These are phyloP conservation scores for Oryza brachyantha DNA, from an alignment of 176 grass and related monocot species.

Conservation along the genomic window DNA sequence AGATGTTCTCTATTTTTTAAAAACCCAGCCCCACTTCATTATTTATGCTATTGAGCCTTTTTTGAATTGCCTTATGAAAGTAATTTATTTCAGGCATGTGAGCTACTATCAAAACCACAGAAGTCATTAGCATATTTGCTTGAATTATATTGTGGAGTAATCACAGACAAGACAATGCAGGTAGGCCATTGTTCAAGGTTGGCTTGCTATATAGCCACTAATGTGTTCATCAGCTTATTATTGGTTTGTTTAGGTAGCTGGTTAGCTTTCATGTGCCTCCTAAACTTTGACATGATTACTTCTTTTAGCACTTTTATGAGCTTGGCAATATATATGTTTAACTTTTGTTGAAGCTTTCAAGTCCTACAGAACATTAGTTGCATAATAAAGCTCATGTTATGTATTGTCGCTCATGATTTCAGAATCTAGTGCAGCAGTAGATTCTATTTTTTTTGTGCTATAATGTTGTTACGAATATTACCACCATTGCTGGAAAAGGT, in stretches of 20 bases:
- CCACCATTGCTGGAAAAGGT: neutral
- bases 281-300: neutral
- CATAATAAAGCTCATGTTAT: neutral
- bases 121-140: slow-evolving; percentile 98
- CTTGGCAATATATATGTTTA: neutral
- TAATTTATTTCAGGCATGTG: slow-evolving; percentile 68
- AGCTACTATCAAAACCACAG: slow-evolving; percentile 82
- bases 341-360: neutral
- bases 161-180: slow-evolving; percentile 90
- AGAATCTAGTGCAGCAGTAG: neutral
- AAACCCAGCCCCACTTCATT: neutral
- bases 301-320: neutral
- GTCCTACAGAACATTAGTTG: slow-evolving; percentile 2
- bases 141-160: slow-evolving; percentile 78
- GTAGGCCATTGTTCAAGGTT: slow-evolving; percentile 26
- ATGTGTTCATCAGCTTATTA: slow-evolving; percentile 18
- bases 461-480: neutral
- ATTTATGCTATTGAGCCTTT: neutral
- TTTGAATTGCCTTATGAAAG: neutral
- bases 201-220: neutral
- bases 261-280: neutral
- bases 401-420: neutral
- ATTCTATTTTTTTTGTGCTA: neutral
- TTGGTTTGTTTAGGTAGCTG: neutral
- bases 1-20: neutral